Conservation (phyloP, 176 grass and related monocot species). For the Dactylis glomerata region DNA sequence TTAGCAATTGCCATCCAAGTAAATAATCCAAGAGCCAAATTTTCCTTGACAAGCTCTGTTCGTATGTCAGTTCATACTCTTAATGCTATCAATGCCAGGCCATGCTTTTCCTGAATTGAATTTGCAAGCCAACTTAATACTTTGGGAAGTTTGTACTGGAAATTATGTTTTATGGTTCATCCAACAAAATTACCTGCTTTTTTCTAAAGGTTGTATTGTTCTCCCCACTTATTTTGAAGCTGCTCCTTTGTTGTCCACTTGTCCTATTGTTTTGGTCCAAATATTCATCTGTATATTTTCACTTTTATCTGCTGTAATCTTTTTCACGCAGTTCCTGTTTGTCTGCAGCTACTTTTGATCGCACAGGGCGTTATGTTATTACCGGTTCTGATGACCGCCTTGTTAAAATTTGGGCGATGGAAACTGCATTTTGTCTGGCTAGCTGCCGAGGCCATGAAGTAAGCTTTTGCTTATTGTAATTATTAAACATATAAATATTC, state of each 20-base stretch:
- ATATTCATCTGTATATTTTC: neutral
- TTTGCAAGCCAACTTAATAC: neutral
- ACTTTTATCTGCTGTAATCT: neutral
- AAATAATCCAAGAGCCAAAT: neutral
- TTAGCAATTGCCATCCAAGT: neutral
- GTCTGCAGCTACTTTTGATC: slow-evolving; percentile 85
- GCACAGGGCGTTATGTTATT: slow-evolving; percentile 81
- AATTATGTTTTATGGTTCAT: neutral
- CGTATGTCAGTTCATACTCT: neutral
- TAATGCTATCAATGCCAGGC: neutral
- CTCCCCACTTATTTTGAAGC: neutral
- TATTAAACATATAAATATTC: neutral
- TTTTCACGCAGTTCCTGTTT: slow-evolving; percentile 21
- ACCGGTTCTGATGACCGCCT: slow-evolving; percentile 97
- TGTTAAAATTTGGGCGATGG: slow-evolving; percentile 98
- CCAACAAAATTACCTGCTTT: neutral
- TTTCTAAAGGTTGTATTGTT: neutral
- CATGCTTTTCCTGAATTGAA: neutral
- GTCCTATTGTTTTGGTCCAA: neutral
- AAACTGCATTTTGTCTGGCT: slow-evolving; percentile 93
- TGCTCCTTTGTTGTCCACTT: slow-evolving; percentile 13
- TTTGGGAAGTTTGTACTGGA: slow-evolving; percentile 12
- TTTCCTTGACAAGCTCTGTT: neutral
- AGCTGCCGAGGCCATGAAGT: slow-evolving; percentile 98
- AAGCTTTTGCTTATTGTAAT: slow-evolving; percentile 38